Percentiles rank a stretch among this genome's conserved stretches.
Evolutionary conservation across 148 eudicot species (phyloP).

Genomic region (Drosera capensis): DNA sequence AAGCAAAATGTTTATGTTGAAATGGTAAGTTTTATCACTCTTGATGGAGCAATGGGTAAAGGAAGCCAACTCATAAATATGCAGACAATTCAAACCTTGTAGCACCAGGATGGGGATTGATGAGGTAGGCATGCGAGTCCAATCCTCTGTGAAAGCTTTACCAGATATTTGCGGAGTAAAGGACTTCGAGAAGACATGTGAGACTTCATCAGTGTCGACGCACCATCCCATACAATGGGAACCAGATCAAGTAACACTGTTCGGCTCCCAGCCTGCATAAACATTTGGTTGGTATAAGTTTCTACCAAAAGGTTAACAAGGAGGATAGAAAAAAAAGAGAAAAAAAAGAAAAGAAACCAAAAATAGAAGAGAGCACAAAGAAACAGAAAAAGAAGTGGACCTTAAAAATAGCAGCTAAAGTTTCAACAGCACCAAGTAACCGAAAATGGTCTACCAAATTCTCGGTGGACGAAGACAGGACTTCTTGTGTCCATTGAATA

Average conservation of each 20-base stretch:
- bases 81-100: constrained; percentile 47
- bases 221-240: constrained; percentile 63
- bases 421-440: constrained; percentile 72
- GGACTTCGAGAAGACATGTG: constrained; percentile 63
- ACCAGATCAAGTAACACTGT: constrained; percentile 46
- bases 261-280: constrained; percentile 64
- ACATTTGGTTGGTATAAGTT: constrained; percentile 3
- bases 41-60: no score
- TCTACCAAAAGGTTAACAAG: neutral
- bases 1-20: no score
- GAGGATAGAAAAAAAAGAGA: neutral
- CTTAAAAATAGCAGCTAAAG: constrained; percentile 81
- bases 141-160: constrained; percentile 75
- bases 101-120: constrained; percentile 76
- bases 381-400: constrained; percentile 21
- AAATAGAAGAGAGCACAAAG: neutral
- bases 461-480: constrained; percentile 44
- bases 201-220: constrained; percentile 63
- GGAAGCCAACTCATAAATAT: neutral
- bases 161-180: constrained; percentile 81
- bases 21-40: no score
- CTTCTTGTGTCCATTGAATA: constrained; percentile 65
- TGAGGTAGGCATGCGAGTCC: constrained; percentile 71
- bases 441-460: constrained; percentile 57
- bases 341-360: neutral